phyloP scores from a whole-genome alignment of 148 eudicot species.

The Polygonum aviculare region DNA sequence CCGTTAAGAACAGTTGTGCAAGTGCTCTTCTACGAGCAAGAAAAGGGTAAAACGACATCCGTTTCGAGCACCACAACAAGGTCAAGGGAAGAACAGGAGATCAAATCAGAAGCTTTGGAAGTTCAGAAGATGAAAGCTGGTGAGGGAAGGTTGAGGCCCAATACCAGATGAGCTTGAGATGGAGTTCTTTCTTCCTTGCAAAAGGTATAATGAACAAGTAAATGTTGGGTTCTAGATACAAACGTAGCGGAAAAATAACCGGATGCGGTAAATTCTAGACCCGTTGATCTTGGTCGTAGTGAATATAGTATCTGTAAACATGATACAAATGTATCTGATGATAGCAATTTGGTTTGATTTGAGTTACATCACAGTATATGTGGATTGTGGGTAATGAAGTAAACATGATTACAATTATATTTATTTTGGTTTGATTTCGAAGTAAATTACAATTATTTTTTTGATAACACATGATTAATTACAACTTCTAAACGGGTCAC shows the following conservation, averaged over 20 bases:
- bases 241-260: too few species aligned
- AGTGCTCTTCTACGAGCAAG: conserved; percentile 50
- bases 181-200: not conserved
- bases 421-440: not conserved
- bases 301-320: not conserved
- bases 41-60: conserved; percentile 15
- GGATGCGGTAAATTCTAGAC: too few species aligned
- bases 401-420: too few species aligned
- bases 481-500: too few species aligned
- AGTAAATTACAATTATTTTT: too few species aligned
- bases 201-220: not conserved
- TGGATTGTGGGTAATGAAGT: not conserved
- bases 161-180: not conserved
- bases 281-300: too few species aligned
- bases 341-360: conserved; percentile 1
- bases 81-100: not conserved
- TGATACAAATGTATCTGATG: not conserved
- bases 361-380: not conserved
- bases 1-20: conserved; percentile 58
- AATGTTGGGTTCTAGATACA: too few species aligned
- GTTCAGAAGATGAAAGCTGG: not conserved
- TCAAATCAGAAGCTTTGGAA: not conserved
- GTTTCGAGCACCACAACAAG: not conserved
- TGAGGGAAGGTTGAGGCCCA: not conserved
- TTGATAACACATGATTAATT: too few species aligned